Evolutionary conservation across 257 asterid genomes (phyloP).

Genomic region (Lavandula angustifolia): DNA sequence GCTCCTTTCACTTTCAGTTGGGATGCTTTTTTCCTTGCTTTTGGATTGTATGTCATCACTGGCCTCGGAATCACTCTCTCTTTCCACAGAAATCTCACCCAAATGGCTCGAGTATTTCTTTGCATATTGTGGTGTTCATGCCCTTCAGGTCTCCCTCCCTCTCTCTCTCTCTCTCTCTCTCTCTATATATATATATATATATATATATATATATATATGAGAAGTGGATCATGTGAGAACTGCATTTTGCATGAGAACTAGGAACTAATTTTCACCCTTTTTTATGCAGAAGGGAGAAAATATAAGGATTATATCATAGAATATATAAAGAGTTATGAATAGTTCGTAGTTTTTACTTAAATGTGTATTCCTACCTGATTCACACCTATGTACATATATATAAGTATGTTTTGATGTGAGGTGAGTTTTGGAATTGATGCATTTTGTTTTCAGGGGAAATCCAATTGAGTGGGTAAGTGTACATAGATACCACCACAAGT

Average conservation of each 20-base stretch:
- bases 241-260: no score
- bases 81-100: slow-evolving; percentile 69
- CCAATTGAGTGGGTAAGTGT: slow-evolving; percentile 94
- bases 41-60: slow-evolving; percentile 59
- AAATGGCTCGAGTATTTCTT: slow-evolving; percentile 79
- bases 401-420: not conserved
- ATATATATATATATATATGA: no score
- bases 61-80: slow-evolving; percentile 88
- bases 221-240: no score
- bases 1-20: slow-evolving; percentile 74
- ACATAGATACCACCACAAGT: slow-evolving; percentile 84
- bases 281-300: no score
- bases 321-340: no score
- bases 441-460: slow-evolving; percentile 46
- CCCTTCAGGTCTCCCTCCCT: slow-evolving; percentile 63
- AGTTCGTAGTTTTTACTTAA: no score
- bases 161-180: no score
- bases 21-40: slow-evolving; percentile 56
- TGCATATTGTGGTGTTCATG: slow-evolving; percentile 84
- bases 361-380: no score
- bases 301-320: no score
- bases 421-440: not conserved
- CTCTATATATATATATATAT: no score
- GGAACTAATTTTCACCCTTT: no score
- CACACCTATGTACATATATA: no score